Conservation (phyloP, 2,329 filamentous ascomycete species). For the Epicoccum sorghinum region DNA sequence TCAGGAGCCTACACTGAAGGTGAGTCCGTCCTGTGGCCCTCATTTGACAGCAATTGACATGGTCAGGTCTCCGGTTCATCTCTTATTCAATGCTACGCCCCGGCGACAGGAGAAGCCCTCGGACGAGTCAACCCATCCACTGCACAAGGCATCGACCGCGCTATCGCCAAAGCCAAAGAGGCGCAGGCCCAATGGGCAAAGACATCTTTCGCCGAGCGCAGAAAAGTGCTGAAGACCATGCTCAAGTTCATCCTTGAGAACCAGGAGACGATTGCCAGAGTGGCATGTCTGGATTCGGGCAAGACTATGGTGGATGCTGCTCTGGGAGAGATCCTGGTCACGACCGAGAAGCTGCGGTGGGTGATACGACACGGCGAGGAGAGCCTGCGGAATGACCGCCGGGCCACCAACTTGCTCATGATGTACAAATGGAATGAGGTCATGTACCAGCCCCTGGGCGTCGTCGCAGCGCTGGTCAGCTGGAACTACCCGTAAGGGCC, state of each 20-base stretch:
- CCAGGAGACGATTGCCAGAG: slow-evolving; percentile 82
- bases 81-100: slow-evolving; percentile 83
- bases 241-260: slow-evolving; percentile 85
- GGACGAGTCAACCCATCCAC: slow-evolving; percentile 80
- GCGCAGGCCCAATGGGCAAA: slow-evolving; percentile 80
- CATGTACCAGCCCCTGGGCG: slow-evolving; percentile 87
- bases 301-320: slow-evolving; percentile 96
- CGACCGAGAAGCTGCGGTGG: slow-evolving; percentile 92
- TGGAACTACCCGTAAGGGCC: slow-evolving; percentile 75
- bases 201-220: slow-evolving; percentile 78
- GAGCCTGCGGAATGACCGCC: slow-evolving; percentile 71
- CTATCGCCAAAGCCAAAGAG: slow-evolving; percentile 72
- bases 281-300: slow-evolving; percentile 89
- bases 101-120: slow-evolving; percentile 85
- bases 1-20: slow-evolving; percentile 66
- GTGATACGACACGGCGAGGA: slow-evolving; percentile 88
- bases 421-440: slow-evolving; percentile 93
- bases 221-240: slow-evolving; percentile 79
- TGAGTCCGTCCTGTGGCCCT: slow-evolving; percentile 26
- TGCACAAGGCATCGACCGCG: slow-evolving; percentile 76
- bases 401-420: slow-evolving; percentile 92
- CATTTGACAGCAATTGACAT: slow-evolving; percentile 9
- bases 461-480: slow-evolving; percentile 89
- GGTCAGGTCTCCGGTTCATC: slow-evolving; percentile 64
- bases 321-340: slow-evolving; percentile 93